Evolutionary conservation across 2,329 filamentous ascomycete species (phyloP), one percentile per base, ranked within the genome.

Genomic region (Graphium sp.): DNA sequence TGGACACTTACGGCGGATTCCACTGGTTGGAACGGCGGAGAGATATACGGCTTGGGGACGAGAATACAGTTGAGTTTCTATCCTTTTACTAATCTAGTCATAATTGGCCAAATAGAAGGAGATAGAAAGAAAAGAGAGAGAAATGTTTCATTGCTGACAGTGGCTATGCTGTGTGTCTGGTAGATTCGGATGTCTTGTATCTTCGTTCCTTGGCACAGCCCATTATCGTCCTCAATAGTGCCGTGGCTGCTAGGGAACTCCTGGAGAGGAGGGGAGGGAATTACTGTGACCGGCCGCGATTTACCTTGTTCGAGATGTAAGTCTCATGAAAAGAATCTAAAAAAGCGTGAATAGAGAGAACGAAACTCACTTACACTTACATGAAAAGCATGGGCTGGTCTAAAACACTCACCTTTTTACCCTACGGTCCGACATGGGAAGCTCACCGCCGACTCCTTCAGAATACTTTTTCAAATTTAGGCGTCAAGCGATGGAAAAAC

Each of bases 381-480:
- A 13, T 9, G 9, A 15, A 17, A 14, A 47, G 44, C 9, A 56
- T 58, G 52, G 56, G 56, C 9, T 62, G 58, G 58, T 47, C 51
- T 12, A 49, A 49, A 29, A 61, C 58, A 5, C 37, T 60, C 33
- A 60, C 58, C 8, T 61, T 60, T 35, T 45, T 59, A 4, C 49
- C 47, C 22, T 58, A 49, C 42, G 53, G 53, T 4, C 40, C 47
- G 18, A 42, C 40, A 28, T 60, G 58, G 44, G 46, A 48, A 24
- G 40, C 55, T 34, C 58, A 61, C 34, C 48, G 58, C 20, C 53
- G 47, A 29, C 29, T 58, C 12, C 44, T 61, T 6, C 58, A 62
- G 39, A 47, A 46, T 8, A 46, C 45, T 4, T 58, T 61, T 35
- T 50, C 48, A 29, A 49, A 49, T 33, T 45, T 49, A 8, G 49